Conservation (phyloP, 257 asterid species). For the Rubia yunnanensis region DNA sequence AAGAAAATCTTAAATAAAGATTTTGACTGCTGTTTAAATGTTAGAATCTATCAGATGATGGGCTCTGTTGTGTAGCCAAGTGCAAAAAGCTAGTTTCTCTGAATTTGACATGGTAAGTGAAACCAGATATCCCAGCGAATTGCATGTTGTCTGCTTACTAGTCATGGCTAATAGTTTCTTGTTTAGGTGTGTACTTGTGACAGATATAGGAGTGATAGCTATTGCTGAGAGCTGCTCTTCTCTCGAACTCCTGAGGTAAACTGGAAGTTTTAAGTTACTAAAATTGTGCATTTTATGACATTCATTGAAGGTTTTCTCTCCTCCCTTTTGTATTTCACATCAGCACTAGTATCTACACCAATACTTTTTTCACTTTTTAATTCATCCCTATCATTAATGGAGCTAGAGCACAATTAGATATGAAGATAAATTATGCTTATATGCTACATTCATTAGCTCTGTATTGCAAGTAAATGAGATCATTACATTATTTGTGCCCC, state of each 20-base stretch:
- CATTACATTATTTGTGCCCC: background rate
- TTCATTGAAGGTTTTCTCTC: background rate
- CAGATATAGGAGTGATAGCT: slow-evolving; percentile 73
- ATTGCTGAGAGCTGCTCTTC: slow-evolving; percentile 67
- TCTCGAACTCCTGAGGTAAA: slow-evolving; percentile 76
- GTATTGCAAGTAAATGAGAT: background rate
- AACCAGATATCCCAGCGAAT: background rate
- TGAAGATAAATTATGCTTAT: background rate
- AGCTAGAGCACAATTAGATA: background rate
- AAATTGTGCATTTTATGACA: background rate
- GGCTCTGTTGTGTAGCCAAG: slow-evolving; percentile 65
- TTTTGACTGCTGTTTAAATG: slow-evolving; percentile 15
- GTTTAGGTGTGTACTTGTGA: slow-evolving; percentile 64
- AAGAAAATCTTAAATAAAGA: background rate
- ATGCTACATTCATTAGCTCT: background rate
- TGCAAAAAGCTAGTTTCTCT: slow-evolving; percentile 62
- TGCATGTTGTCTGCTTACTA: slow-evolving; percentile 3
- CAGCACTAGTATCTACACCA: background rate
- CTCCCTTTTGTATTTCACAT: background rate
- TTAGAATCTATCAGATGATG: slow-evolving; percentile 88
- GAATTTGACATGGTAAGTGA: slow-evolving; percentile 74
- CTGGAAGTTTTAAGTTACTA: background rate
- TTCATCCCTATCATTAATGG: background rate
- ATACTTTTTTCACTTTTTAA: background rate
- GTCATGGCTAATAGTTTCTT: slow-evolving; percentile 14